Conservation (phyloP, 306 rosid genomes). For the Gynostemma pentaphyllum region DNA sequence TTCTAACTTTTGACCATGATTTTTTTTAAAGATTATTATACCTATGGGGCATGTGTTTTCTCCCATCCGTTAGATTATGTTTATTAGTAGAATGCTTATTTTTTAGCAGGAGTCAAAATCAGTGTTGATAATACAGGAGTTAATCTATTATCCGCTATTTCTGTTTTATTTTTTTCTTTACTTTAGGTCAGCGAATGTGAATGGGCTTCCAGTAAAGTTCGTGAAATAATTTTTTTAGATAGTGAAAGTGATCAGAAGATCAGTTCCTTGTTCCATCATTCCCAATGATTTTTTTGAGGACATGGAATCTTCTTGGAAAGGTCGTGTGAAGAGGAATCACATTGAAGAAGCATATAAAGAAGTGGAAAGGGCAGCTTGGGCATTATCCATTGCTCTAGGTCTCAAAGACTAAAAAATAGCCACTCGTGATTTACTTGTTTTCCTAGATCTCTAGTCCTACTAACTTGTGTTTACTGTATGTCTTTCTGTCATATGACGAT, state of each 20-base stretch:
- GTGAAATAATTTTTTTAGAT: constrained; percentile 53
- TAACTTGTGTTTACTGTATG: too few species aligned
- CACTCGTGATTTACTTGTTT: not conserved
- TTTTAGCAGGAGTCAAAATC: not conserved
- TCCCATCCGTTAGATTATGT: not conserved
- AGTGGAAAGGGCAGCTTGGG: constrained; percentile 68
- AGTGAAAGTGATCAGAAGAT: constrained; percentile 54
- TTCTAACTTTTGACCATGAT: not conserved
- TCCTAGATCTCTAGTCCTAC: not conserved
- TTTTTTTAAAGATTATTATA: not conserved
- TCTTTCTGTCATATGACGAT: too few species aligned
- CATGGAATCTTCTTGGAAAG: constrained; percentile 83
- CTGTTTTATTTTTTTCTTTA: constrained; percentile 10
- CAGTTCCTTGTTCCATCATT: constrained; percentile 51
- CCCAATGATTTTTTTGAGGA: constrained; percentile 82
- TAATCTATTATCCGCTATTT: not conserved
- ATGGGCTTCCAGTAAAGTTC: constrained; percentile 50
- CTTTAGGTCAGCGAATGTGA: constrained; percentile 69
- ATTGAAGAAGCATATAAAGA: constrained; percentile 48
- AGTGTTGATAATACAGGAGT: not conserved
- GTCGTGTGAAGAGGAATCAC: constrained; percentile 77
- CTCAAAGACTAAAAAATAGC: constrained; percentile 17
- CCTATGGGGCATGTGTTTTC: not conserved
- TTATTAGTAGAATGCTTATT: not conserved
- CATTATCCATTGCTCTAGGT: constrained; percentile 64